Percentiles rank a stretch among this genome's conserved stretches.
phyloP scores from a whole-genome alignment of 805 yeast genomes.

The Wickerhamomyces mucosus region DNA sequence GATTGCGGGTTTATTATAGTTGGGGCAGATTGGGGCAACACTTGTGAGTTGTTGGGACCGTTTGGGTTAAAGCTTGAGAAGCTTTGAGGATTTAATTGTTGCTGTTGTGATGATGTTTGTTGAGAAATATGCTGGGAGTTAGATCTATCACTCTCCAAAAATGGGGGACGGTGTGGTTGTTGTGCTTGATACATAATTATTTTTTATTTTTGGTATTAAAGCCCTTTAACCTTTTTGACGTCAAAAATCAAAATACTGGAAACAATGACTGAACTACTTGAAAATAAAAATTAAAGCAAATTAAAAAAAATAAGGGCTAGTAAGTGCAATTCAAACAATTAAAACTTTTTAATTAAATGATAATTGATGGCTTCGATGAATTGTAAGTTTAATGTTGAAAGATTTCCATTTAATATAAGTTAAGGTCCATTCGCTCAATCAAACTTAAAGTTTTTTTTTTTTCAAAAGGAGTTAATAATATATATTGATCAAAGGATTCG shows the following conservation, averaged over 20 bases:
- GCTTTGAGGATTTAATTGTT: conserved; percentile 7
- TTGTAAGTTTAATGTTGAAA: too few relatives aligned
- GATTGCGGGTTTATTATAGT: conserved; percentile 5
- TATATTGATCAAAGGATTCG: too few relatives aligned
- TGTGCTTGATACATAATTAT: conserved; percentile 6
- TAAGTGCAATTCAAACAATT: too few relatives aligned
- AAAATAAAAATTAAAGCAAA: too few relatives aligned
- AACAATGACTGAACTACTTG: too few relatives aligned
- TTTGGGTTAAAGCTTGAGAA: conserved; percentile 11
- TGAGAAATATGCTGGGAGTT: conserved; percentile 4
- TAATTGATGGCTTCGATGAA: too few relatives aligned
- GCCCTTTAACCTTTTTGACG: neutral
- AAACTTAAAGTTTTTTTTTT: too few relatives aligned
- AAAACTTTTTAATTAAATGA: too few relatives aligned
- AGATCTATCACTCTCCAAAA: conserved; percentile 11
- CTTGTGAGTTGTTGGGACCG: conserved; percentile 4
- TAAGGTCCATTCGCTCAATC: too few relatives aligned
- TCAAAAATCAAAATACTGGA: conserved; percentile 1
- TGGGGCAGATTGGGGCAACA: conserved; percentile 7
- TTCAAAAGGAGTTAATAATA: too few relatives aligned
- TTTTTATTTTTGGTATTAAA: conserved; percentile 2
- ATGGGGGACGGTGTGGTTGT: conserved; percentile 16
- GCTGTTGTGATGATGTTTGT: conserved; percentile 4
- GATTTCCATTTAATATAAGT: too few relatives aligned
- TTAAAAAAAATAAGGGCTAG: too few relatives aligned